Evolutionary conservation across 139 green algal genomes (phyloP), one percentile per base, ranked within the genome.

Genomic region (Haematococcus sp.): DNA sequence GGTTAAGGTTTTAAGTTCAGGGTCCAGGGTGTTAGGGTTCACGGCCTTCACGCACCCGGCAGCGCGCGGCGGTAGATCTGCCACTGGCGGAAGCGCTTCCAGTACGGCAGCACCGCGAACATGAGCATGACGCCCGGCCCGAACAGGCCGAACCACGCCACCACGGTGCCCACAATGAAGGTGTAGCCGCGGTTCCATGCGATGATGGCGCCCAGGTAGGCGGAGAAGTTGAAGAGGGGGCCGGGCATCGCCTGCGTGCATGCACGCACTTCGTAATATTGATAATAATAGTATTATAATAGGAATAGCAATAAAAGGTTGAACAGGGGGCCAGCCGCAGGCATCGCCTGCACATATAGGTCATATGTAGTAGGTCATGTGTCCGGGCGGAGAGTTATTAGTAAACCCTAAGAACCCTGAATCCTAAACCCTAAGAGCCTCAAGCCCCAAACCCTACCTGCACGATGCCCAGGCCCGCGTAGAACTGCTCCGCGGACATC

Each of bases 181-280:
- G 54, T 68, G 23, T 88, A 78, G 0, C 83, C 83, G 16, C 23
- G 23, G 19, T 78, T 76, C 32, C 30, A 78, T 17, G 91, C 90
- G 17, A 94, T 93, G 63, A 98, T 85, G 5, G 92, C 90, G 3
- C 94, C 94, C n/a, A 98, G 83, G 86, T 98, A 98, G 27, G 91
- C 88, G 4, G 89, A 78, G 74, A 98, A 91, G 86, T 98, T 98
- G 87, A 98, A 98, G 35, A 98, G 85, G 2, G 94, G 94, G 0
- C 94, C 94, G 0, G 94, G 94, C 87, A 97, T 92, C 55, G 93
- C 91, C 76, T 96, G 88, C 35, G n/a, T n/a, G n/a, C n/a, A n/a
- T n/a, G n/a, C n/a, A n/a, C n/a, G n/a, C n/a, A n/a, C n/a, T n/a
- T n/a, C n/a, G n/a, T n/a, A n/a, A n/a, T n/a, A n/a, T n/a, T n/a